A percentile compares a stretch with the other conserved stretches of the same genome.
Conservation (phyloP, 306 rosid species). For the Crataegus laevigata region DNA sequence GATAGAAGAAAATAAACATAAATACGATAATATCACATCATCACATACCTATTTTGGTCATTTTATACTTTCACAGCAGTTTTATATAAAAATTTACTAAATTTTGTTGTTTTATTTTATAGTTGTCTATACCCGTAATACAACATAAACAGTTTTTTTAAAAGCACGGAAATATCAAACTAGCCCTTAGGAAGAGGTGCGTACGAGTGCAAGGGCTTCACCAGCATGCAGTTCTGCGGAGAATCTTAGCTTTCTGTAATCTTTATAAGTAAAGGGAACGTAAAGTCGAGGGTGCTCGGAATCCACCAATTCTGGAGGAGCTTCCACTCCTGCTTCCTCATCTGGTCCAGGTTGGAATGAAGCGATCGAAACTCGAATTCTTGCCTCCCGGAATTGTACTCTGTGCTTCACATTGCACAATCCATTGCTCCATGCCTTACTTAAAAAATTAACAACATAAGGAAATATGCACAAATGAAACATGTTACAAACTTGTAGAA, state of each 20-base stretch:
- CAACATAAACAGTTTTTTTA: too few relatives aligned
- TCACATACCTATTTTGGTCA: too few relatives aligned
- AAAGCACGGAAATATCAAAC: too few relatives aligned
- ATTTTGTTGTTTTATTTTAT: too few relatives aligned
- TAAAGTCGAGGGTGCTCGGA: too few relatives aligned
- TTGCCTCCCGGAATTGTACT: constrained; percentile 45
- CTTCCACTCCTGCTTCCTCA: constrained; percentile 24
- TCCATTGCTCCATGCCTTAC: constrained; percentile 57
- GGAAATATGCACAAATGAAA: not conserved
- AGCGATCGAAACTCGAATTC: constrained; percentile 36
- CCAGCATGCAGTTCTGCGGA: constrained; percentile 9
- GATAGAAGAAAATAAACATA: too few relatives aligned
- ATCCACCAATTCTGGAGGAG: too few relatives aligned
- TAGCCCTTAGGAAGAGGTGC: not conserved
- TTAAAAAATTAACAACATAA: not conserved
- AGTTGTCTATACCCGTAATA: too few relatives aligned
- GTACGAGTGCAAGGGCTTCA: constrained; percentile 41
- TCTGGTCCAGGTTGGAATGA: constrained; percentile 38
- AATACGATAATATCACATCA: too few relatives aligned
- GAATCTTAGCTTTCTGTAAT: not conserved
- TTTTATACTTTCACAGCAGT: too few relatives aligned
- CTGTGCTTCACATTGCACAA: constrained; percentile 41
- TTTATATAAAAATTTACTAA: too few relatives aligned
- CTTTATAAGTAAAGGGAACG: constrained; percentile 17
- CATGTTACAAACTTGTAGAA: too few relatives aligned